A percentile compares a stretch with the other conserved stretches of the same genome.
Conservation (phyloP, 768 basidiomycete genomes). For the Auricularia sp. region DNA sequence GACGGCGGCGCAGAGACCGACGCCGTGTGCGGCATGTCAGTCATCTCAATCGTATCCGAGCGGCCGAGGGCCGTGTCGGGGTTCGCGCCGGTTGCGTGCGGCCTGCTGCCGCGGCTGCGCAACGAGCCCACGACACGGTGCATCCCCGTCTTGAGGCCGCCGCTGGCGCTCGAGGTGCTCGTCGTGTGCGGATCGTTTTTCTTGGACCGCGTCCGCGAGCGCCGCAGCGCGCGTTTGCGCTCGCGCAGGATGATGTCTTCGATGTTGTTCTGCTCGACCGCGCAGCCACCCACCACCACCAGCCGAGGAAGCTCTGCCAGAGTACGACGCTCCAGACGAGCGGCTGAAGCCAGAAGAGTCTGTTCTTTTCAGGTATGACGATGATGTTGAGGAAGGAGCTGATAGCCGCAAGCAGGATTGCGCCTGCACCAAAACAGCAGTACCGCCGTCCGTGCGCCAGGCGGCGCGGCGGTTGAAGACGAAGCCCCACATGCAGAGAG, state of each 20-base stretch:
- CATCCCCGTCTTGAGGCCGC: background rate
- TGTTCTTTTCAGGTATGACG: slow-evolving; percentile 73
- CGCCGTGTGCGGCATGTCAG: background rate
- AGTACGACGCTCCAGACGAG: slow-evolving; percentile 86
- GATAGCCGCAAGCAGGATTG: slow-evolving; percentile 69
- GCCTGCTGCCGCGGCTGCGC: background rate
- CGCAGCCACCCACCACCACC: slow-evolving; percentile 98
- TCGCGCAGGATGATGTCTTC: slow-evolving; percentile 44
- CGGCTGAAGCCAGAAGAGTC: slow-evolving; percentile 85
- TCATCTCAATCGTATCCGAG: background rate
- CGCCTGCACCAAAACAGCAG: slow-evolving; percentile 87
- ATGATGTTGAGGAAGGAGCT: slow-evolving; percentile 82
- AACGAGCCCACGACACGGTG: slow-evolving; percentile 1
- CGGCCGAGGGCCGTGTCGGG: background rate
- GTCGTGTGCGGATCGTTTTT: slow-evolving; percentile 8
- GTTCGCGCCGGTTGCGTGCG: background rate
- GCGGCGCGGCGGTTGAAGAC: slow-evolving; percentile 82
- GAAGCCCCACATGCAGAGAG: slow-evolving; percentile 89
- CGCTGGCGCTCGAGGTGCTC: background rate
- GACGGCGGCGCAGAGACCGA: slow-evolving; percentile 15
- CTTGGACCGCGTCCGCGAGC: background rate
- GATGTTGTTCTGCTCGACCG: slow-evolving; percentile 59
- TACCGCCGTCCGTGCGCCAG: slow-evolving; percentile 95
- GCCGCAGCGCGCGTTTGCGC: slow-evolving; percentile 13
- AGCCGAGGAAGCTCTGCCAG: slow-evolving; percentile 89